Evolutionary conservation across 169 alveolate genomes (phyloP).

Genomic region (Perkinsus marinus): DNA sequence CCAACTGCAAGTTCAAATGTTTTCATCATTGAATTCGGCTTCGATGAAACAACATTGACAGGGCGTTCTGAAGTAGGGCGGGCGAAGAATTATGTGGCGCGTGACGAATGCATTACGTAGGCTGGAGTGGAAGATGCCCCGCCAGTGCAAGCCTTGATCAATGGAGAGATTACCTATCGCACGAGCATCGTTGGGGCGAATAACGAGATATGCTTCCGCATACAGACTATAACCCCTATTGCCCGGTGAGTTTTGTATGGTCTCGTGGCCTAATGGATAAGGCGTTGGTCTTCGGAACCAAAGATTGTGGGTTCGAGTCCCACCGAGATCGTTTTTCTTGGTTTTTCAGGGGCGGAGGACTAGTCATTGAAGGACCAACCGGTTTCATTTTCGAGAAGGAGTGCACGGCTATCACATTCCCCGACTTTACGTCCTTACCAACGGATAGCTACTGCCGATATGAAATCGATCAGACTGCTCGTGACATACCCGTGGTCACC

Average conservation of each 20-base stretch:
- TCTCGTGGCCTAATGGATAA: conserved; percentile 80
- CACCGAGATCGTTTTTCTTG: conserved; percentile 34
- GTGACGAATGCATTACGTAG: background rate
- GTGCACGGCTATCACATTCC: background rate
- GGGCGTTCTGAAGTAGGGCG: background rate
- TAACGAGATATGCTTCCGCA: background rate
- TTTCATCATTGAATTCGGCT: background rate
- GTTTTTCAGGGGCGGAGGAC: background rate
- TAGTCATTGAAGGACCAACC: background rate
- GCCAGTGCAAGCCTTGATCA: background rate
- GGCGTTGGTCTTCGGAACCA: conserved; percentile 91
- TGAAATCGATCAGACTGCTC: background rate
- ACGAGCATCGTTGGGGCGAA: background rate
- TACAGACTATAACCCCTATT: background rate
- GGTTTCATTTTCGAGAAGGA: background rate
- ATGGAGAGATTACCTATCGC: background rate
- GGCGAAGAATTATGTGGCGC: background rate
- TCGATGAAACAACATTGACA: background rate
- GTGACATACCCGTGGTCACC: background rate
- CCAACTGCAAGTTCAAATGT: background rate
- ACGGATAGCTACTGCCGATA: background rate
- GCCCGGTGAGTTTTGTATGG: background rate
- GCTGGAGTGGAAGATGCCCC: background rate
- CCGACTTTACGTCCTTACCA: background rate
- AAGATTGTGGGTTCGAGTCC: conserved; percentile 89